phyloP scores from a whole-genome alignment of 129 eudicot species.

The Lactuca sativa region DNA sequence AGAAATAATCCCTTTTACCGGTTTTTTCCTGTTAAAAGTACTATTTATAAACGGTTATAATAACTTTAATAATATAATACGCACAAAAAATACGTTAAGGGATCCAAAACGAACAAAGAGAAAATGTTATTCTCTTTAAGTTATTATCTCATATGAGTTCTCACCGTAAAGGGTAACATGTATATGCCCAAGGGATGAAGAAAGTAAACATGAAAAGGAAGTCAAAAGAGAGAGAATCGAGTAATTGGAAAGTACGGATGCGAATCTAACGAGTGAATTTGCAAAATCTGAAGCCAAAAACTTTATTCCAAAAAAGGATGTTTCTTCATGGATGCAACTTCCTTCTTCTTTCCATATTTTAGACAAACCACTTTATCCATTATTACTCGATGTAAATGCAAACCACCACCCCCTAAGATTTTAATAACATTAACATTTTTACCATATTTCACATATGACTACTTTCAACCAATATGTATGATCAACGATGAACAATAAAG shows the following conservation, averaged over 20 bases:
- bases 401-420: not conserved
- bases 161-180: not conserved
- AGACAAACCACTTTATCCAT: slow-evolving; percentile 5
- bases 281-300: slow-evolving; percentile 26
- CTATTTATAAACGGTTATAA: no score
- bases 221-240: slow-evolving; percentile 12
- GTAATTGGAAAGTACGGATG: slow-evolving; percentile 20
- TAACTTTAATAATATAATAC: no score
- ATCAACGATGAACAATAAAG: no score
- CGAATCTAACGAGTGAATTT: slow-evolving; percentile 27
- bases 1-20: no score
- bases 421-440: not conserved
- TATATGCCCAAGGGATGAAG: slow-evolving; percentile 1
- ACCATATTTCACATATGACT: not conserved
- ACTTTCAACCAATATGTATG: not conserved
- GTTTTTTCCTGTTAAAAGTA: no score
- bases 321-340: slow-evolving; percentile 25
- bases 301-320: slow-evolving; percentile 21
- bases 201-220: not conserved
- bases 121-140: no score
- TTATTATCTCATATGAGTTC: no score
- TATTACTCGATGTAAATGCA: slow-evolving; percentile 1
- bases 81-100: no score
- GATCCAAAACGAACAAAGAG: no score
- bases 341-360: slow-evolving; percentile 7